Percentiles rank a stretch among this genome's conserved stretches.
These are phyloP conservation scores for Fusarium paranaense DNA, from an alignment of 2,329 filamentous ascomycete genomes.

Conservation along the genomic window DNA sequence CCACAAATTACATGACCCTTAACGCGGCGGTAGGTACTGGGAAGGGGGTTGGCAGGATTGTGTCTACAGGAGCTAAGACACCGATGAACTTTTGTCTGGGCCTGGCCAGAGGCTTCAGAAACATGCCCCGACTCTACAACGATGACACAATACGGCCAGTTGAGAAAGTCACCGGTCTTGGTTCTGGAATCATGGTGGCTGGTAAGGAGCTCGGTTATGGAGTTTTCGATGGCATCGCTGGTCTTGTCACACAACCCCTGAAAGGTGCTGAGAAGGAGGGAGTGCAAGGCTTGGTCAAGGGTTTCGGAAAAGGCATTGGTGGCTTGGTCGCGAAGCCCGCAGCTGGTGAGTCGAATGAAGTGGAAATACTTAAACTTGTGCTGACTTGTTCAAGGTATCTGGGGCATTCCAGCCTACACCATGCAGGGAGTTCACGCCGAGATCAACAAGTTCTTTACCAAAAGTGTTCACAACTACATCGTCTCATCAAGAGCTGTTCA, in stretches of 20 bases:
- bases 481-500: constrained; percentile 81
- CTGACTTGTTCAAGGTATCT: constrained; percentile 60
- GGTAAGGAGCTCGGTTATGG: constrained; percentile 83
- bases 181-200: constrained; percentile 81
- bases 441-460: constrained; percentile 76
- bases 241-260: constrained; percentile 81
- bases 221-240: constrained; percentile 84
- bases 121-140: constrained; percentile 86
- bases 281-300: constrained; percentile 75
- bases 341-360: constrained; percentile 66
- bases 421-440: constrained; percentile 87
- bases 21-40: constrained; percentile 74
- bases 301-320: constrained; percentile 84
- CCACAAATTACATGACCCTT: constrained; percentile 48
- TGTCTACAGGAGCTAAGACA: constrained; percentile 79
- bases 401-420: constrained; percentile 81
- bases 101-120: constrained; percentile 87
- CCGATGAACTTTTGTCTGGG: constrained; percentile 89
- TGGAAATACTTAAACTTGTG: not conserved
- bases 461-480: constrained; percentile 82
- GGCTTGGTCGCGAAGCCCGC: constrained; percentile 86
- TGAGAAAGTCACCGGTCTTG: constrained; percentile 82
- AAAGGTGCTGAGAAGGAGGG: constrained; percentile 66
- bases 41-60: constrained; percentile 77
- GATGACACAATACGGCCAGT: constrained; percentile 83